Evolutionary conservation across 352 stramenopile genomes (phyloP).

Genomic region (Pythium vanterpoolii): DNA sequence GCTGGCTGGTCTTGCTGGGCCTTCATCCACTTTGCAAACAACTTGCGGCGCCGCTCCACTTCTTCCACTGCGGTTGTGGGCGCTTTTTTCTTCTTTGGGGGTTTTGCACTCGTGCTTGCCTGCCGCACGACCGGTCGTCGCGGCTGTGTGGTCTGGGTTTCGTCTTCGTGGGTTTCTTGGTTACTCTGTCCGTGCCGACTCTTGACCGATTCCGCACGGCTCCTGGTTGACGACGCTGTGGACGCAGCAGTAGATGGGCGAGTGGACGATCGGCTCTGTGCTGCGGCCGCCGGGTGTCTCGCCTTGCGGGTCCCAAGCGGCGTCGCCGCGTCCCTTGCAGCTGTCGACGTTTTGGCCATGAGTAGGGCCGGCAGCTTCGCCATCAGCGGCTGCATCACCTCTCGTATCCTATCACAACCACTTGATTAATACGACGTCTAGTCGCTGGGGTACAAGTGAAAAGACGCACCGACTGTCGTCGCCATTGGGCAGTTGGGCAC

Average conservation of each 20-base stretch:
- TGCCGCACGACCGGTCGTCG: slow-evolving; percentile 6
- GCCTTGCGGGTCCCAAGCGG: slow-evolving; percentile 14
- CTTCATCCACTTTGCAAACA: slow-evolving; percentile 78
- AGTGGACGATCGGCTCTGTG: slow-evolving; percentile 11
- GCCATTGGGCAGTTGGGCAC: slow-evolving; percentile 37
- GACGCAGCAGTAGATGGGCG: slow-evolving; percentile 19
- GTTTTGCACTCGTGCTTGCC: slow-evolving; percentile 11
- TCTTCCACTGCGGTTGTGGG: slow-evolving; percentile 43
- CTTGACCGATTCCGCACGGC: background rate
- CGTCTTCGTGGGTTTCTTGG: slow-evolving; percentile 22
- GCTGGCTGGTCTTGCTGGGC: slow-evolving; percentile 12
- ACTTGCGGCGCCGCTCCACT: slow-evolving; percentile 61
- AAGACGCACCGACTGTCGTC: slow-evolving; percentile 41
- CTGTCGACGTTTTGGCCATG: slow-evolving; percentile 39
- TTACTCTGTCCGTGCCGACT: slow-evolving; percentile 5
- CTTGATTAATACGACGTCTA: background rate
- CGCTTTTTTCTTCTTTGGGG: slow-evolving; percentile 41
- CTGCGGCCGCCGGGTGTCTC: background rate
- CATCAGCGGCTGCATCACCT: slow-evolving; percentile 77
- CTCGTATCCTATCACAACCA: slow-evolving; percentile 41
- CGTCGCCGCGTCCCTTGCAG: background rate
- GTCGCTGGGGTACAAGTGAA: background rate
- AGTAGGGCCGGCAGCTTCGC: slow-evolving; percentile 66
- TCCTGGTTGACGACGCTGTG: slow-evolving; percentile 6
- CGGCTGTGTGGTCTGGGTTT: background rate